Conservation (phyloP, 192 early-diverging fungal genomes). For the Coemansia aciculifera region DNA sequence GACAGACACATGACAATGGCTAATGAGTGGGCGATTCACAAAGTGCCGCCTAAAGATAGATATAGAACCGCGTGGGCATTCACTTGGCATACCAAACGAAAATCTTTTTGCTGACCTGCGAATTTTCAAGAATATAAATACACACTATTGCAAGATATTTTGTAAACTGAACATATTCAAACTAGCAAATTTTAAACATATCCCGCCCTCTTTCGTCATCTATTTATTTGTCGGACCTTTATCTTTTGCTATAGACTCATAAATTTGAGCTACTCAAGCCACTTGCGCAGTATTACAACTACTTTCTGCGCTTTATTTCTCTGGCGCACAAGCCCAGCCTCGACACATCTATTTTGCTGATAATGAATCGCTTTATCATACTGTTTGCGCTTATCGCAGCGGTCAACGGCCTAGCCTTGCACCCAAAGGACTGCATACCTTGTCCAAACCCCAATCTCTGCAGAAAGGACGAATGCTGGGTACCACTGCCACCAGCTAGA, state of each 20-base stretch:
- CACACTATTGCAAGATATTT: not conserved
- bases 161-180: not conserved
- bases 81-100: not conserved
- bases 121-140: not conserved
- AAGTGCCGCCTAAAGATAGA: conserved; percentile 4
- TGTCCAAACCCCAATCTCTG: conserved; percentile 37
- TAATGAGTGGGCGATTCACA: conserved; percentile 1
- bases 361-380: not conserved
- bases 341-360: not conserved
- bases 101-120: not conserved
- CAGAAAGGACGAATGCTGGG: conserved; percentile 50
- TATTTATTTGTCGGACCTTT: not conserved
- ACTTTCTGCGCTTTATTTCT: not conserved
- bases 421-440: conserved; percentile 33
- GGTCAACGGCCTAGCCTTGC: conserved; percentile 13
- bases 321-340: not conserved
- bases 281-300: not conserved
- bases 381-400: not conserved
- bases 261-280: not conserved
- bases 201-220: not conserved
- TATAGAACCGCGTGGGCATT: not conserved
- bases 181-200: not conserved
- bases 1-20: conserved; percentile 9
- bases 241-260: not conserved
- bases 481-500: conserved; percentile 36